phyloP scores from a whole-genome alignment of 2,329 filamentous ascomycete species.

The Claviceps fusiformis region DNA sequence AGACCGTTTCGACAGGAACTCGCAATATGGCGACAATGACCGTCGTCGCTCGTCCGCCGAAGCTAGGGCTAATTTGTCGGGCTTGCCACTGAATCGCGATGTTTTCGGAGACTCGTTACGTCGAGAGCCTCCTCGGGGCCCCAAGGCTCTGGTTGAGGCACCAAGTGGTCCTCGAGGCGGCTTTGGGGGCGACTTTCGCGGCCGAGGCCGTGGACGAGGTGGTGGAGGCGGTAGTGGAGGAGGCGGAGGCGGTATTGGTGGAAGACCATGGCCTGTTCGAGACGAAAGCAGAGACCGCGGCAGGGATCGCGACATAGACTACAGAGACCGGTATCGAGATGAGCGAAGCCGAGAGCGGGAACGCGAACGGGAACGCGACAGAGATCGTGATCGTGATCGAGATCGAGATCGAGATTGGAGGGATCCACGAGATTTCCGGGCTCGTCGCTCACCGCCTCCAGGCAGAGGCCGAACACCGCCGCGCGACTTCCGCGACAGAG shows the following conservation, averaged over 20 bases:
- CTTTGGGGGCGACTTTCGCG: slow-evolving; percentile 51
- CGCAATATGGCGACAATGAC: slow-evolving; percentile 49
- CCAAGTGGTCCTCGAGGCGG: slow-evolving; percentile 55
- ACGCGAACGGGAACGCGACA: slow-evolving; percentile 29
- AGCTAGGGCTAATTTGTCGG: slow-evolving; percentile 38
- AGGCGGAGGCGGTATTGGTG: slow-evolving; percentile 45
- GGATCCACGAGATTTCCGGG: slow-evolving; percentile 23
- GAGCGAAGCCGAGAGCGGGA: slow-evolving; percentile 37
- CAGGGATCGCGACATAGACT: slow-evolving; percentile 4
- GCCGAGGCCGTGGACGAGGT: slow-evolving; percentile 20
- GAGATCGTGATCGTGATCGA: slow-evolving; percentile 41
- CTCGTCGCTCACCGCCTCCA: slow-evolving; percentile 45
- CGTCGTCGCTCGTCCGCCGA: slow-evolving; percentile 54
- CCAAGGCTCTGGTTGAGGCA: slow-evolving; percentile 62
- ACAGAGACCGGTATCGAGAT: slow-evolving; percentile 5
- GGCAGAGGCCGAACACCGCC: slow-evolving; percentile 51
- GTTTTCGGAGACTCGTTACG: slow-evolving; percentile 39
- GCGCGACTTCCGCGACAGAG: slow-evolving; percentile 49
- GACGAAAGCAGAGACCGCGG: slow-evolving; percentile 50
- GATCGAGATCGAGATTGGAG: slow-evolving; percentile 37
- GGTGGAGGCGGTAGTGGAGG: slow-evolving; percentile 45
- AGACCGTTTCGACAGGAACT: slow-evolving; percentile 45
- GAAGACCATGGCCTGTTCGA: slow-evolving; percentile 39
- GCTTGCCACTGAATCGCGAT: slow-evolving; percentile 49
- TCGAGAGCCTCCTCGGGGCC: slow-evolving; percentile 67